A percentile compares a stretch with the other conserved stretches of the same genome.
Conservation (phyloP, 2,329 filamentous ascomycete species). For the Lithohypha guttulata region DNA sequence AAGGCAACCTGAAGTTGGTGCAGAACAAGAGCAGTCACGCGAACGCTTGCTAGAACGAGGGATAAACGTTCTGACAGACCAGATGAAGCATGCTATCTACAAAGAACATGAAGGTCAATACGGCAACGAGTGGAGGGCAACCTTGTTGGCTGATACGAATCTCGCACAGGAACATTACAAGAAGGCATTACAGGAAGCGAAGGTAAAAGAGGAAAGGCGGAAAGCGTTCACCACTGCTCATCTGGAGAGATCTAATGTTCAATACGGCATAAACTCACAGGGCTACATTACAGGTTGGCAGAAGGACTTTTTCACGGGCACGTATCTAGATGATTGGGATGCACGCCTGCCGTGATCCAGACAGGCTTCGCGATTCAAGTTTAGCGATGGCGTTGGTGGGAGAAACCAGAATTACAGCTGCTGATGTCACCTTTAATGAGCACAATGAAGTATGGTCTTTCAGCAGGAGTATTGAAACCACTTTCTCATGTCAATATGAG, state of each 20-base stretch:
- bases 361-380: neutral
- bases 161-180: slow-evolving; percentile 1
- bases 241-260: neutral
- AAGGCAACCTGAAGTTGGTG: no score
- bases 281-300: slow-evolving; percentile 8
- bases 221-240: slow-evolving; percentile 1
- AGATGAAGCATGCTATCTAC: slow-evolving; percentile 2
- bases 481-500: no score
- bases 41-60: neutral
- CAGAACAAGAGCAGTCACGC: neutral
- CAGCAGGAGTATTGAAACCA: no score
- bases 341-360: slow-evolving; percentile 1
- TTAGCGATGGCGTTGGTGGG: slow-evolving; percentile 7
- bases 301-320: slow-evolving; percentile 9
- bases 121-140: slow-evolving; percentile 1
- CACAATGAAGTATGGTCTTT: no score
- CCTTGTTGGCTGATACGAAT: neutral
- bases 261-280: slow-evolving; percentile 3
- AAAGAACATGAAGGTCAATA: slow-evolving; percentile 4
- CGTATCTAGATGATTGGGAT: slow-evolving; percentile 8
- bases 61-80: neutral
- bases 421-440: no score
- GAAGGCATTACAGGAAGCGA: neutral
- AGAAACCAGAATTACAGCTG: no score
- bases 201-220: neutral